phyloP scores from a whole-genome alignment of 23 red algal genomes.

The Rhodosorus marinus region DNA sequence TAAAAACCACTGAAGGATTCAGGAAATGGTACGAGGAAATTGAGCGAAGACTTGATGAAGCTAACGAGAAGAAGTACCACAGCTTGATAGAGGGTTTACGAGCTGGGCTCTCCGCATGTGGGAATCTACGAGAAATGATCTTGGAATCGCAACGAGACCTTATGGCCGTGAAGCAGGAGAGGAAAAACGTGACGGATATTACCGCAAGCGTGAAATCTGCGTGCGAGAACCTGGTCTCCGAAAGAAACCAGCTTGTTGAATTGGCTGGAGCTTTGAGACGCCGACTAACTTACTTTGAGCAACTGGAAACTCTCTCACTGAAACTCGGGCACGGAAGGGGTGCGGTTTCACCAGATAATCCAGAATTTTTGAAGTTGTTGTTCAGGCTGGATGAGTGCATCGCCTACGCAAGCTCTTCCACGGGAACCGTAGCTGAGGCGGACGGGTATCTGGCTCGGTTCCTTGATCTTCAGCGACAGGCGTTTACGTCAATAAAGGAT shows the following conservation, averaged over 20 bases:
- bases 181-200: slow-evolving; percentile 3
- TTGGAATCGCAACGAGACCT: slow-evolving; percentile 3
- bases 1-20: slow-evolving; percentile 16
- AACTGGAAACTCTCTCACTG: slow-evolving; percentile 42
- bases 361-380: slow-evolving; percentile 49
- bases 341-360: slow-evolving; percentile 17
- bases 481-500: slow-evolving; percentile 42
- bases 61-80: slow-evolving; percentile 44
- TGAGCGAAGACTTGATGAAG: slow-evolving; percentile 31
- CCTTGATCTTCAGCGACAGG: slow-evolving; percentile 43
- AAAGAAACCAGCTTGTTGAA: slow-evolving; percentile 29
- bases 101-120: not conserved
- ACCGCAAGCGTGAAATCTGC: slow-evolving; percentile 19
- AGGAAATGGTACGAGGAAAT: slow-evolving; percentile 36
- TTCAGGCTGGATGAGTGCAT: slow-evolving; percentile 70
- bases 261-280: slow-evolving; percentile 47
- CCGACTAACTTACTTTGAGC: slow-evolving; percentile 68
- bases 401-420: slow-evolving; percentile 39
- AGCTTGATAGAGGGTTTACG: slow-evolving; percentile 10
- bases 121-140: slow-evolving; percentile 8
- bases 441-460: slow-evolving; percentile 65
- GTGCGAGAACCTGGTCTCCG: slow-evolving; percentile 43
- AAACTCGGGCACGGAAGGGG: slow-evolving; percentile 32
- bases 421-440: slow-evolving; percentile 52
- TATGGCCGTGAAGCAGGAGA: slow-evolving; percentile 5